Evolutionary conservation across 1,139 yeast genomes (phyloP), one percentile per base, ranked within the genome.

Genomic region (Hanseniaspora uvarum): DNA sequence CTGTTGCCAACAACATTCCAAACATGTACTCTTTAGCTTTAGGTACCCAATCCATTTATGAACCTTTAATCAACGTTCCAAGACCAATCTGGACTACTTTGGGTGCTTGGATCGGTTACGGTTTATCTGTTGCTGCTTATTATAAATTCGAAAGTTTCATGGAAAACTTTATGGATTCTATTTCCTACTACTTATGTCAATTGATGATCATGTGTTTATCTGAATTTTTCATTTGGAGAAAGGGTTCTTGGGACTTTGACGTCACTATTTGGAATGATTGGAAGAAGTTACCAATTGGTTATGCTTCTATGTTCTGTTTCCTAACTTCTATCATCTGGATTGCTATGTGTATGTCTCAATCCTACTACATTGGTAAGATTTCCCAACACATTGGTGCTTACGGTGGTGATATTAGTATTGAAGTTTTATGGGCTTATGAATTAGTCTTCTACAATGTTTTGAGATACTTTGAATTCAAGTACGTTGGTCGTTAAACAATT

Each of bases 371-470:
- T 14, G 95, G 96, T 60, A 82, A 78, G 48, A 63, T 86, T 61
- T 92, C 81, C 44, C 66, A 62, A 46, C 60, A 68, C 58, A 81
- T 86, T 63, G 94, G 94, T 56, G 72, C 65, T 1, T 72, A 57
- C 59, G 94, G 94, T 63, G 96, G 89, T 60, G 96, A 88, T 68
- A 76, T 88, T 62, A 96, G 95, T 39, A 86, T 86, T 63, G 95
- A 86, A 70, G 72, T 89, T 59, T 86, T 83, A 39, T 76, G 77
- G 58, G 78, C 72, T 4, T 88, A 88, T 66, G 72, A 94, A 18
- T 80, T 83, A 60, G 65, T 86, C 58, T 82, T 76, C 21, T 85
- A 71, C 69, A 78, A 81, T 63, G 46, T 73, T 37, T 68, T 75
- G 43, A 77, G 96, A 68, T 83, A 83, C 57, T 65, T 86, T 23